Evolutionary conservation across 257 asterid genomes (phyloP), one percentile per base, ranked within the genome.

Genomic region (Capsicum rhomboideum): DNA sequence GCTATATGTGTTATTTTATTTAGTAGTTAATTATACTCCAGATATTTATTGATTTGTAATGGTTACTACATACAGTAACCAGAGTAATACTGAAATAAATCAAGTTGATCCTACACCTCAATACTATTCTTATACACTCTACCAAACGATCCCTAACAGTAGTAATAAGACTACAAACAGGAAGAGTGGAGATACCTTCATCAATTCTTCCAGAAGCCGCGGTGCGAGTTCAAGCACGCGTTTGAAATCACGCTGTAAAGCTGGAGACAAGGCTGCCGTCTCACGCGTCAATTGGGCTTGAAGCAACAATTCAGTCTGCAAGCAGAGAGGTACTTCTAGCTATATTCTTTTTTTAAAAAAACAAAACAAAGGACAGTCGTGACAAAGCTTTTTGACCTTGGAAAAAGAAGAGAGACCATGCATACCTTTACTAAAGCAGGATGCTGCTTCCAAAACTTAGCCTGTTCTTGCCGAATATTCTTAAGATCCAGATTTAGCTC

Each of bases 221-320:
- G 99, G 99, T 75, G 99, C 97, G 82, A 93, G 93, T 85, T 92
- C 91, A 89, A 97, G 98, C 91, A 97, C 92, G 86, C 90, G 94
- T 90, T 71, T 93, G 79, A 93, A 89, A 91, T 97, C 99, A 71
- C 61, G 90, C 91, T 90, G 92, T 92, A 97, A 84, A 80, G 83
- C 75, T 71, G 97, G 99, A 82, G 99, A 93, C 84, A 97, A 89
- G 78, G 93, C 93, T 86, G 93, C 84, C 21, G 94, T 93, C 87
- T 97, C 98, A 86, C 97, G 99, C 67, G 99, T 97, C 84, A 97
- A 90, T 79, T 97, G 99, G 68, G 99, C 96, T 93, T 95, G 99
- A 92, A 97, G 87, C 94, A 97, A 89, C 88, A 97, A 90, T 85
- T 97, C 99, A 44, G 98, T 87, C 99, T 97, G 98, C 46, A n/a